Conservation (phyloP, 495 filamentous ascomycete species). For the Penicillium ochrochloron region DNA sequence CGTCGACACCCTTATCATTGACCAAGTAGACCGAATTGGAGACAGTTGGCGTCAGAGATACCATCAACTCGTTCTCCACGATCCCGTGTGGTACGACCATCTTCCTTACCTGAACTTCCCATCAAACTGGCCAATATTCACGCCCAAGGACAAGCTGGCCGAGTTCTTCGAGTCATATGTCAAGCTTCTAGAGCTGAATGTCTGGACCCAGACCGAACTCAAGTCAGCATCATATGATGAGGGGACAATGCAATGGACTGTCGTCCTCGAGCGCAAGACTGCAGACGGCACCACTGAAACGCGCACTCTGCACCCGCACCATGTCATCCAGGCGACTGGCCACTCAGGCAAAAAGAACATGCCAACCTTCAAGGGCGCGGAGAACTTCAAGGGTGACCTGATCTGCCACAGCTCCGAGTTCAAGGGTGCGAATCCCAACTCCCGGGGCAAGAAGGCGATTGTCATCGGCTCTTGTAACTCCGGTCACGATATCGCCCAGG, state of each 20-base stretch:
- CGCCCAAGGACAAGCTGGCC: slow-evolving; percentile 81
- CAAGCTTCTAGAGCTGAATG: slow-evolving; percentile 73
- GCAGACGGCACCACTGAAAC: slow-evolving; percentile 54
- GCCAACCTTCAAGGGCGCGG: slow-evolving; percentile 65
- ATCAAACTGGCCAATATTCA: slow-evolving; percentile 66
- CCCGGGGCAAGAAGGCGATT: slow-evolving; percentile 66
- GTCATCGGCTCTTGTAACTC: slow-evolving; percentile 84
- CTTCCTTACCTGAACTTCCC: slow-evolving; percentile 76
- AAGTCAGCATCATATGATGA: slow-evolving; percentile 58
- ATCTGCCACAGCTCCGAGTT: slow-evolving; percentile 77
- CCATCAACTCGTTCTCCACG: slow-evolving; percentile 68
- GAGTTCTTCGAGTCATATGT: slow-evolving; percentile 80
- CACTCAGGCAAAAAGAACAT: slow-evolving; percentile 71
- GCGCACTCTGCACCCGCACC: slow-evolving; percentile 64
- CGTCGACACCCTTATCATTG: slow-evolving; percentile 66
- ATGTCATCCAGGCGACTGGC: slow-evolving; percentile 74
- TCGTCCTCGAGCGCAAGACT: slow-evolving; percentile 55
- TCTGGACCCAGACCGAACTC: slow-evolving; percentile 67
- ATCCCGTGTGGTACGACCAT: slow-evolving; percentile 79
- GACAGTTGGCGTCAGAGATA: slow-evolving; percentile 79
- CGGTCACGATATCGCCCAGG: slow-evolving; percentile 80
- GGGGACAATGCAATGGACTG: slow-evolving; percentile 60
- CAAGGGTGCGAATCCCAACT: slow-evolving; percentile 54
- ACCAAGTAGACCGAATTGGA: slow-evolving; percentile 66
- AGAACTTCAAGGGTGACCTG: slow-evolving; percentile 55